phyloP scores from a whole-genome alignment of 2,329 filamentous ascomycete genomes.

The Botrytis porri region DNA sequence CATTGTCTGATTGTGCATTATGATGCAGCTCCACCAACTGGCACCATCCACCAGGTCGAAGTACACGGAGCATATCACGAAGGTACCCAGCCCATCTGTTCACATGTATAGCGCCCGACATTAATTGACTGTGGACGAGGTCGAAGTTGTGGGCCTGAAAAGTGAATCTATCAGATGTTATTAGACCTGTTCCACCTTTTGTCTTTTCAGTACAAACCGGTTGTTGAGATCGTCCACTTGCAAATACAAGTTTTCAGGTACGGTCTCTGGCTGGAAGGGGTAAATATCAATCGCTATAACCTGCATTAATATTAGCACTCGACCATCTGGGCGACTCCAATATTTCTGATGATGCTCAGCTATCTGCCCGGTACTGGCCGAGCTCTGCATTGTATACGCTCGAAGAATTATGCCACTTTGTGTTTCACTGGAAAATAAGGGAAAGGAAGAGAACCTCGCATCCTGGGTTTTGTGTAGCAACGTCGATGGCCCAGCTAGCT shows the following conservation, averaged over 20 bases:
- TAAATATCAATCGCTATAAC: constrained; percentile 71
- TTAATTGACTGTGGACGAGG: constrained; percentile 63
- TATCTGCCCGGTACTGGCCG: neutral
- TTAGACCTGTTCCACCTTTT: constrained; percentile 7
- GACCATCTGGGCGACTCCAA: neutral
- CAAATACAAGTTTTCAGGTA: constrained; percentile 60
- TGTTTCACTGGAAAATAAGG: neutral
- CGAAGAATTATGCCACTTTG: neutral
- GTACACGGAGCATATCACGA: constrained; percentile 67
- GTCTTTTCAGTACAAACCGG: constrained; percentile 43
- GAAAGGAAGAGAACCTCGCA: constrained; percentile 54
- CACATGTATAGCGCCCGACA: constrained; percentile 33
- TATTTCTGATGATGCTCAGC: neutral
- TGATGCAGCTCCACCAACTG: constrained; percentile 88
- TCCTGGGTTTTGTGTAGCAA: constrained; percentile 60
- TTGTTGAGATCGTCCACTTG: constrained; percentile 67
- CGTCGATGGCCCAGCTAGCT: constrained; percentile 67
- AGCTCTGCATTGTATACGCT: neutral
- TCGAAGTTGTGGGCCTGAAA: constrained; percentile 74
- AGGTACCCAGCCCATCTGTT: constrained; percentile 73
- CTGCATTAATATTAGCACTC: constrained; percentile 42
- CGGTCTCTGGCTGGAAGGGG: constrained; percentile 63
- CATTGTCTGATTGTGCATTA: constrained; percentile 82
- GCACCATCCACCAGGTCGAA: constrained; percentile 77
- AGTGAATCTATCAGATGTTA: constrained; percentile 51